Conservation (phyloP, 2,329 filamentous ascomycete species). For the Ophiostoma sp. region DNA sequence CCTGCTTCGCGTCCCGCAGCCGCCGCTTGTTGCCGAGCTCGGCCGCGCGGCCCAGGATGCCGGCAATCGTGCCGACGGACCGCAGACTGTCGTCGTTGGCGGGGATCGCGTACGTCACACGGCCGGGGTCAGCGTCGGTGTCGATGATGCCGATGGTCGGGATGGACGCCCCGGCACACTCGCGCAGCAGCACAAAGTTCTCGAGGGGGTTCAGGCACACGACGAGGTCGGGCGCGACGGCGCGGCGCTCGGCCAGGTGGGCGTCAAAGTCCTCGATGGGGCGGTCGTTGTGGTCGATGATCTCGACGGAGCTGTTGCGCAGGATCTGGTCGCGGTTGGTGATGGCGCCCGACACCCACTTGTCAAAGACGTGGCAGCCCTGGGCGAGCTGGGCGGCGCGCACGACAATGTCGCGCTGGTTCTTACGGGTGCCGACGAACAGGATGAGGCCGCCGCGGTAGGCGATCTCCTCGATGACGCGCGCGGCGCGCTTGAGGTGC, state of each 20-base stretch:
- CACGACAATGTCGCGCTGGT: constrained; percentile 75
- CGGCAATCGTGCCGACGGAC: constrained; percentile 72
- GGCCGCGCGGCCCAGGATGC: constrained; percentile 78
- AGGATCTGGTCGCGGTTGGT: constrained; percentile 91
- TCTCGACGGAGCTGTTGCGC: constrained; percentile 60
- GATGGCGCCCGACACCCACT: constrained; percentile 86
- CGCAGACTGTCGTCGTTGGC: constrained; percentile 95
- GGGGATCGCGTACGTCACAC: constrained; percentile 94
- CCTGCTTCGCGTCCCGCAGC: constrained; percentile 54
- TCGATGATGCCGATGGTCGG: constrained; percentile 94
- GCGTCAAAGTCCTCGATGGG: constrained; percentile 54
- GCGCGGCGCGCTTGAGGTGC: constrained; percentile 86
- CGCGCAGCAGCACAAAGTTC: constrained; percentile 84
- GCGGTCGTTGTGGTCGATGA: constrained; percentile 71
- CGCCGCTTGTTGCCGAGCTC: constrained; percentile 67
- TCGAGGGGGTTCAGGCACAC: constrained; percentile 89
- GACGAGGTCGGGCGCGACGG: constrained; percentile 80
- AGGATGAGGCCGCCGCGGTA: constrained; percentile 78
- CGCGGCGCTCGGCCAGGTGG: constrained; percentile 56
- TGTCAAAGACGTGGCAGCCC: constrained; percentile 83
- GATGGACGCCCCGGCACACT: constrained; percentile 81
- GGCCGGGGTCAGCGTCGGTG: constrained; percentile 84
- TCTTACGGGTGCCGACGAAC: constrained; percentile 80
- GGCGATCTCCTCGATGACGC: constrained; percentile 81
- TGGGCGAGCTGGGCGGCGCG: constrained; percentile 70